Conservation (phyloP, 768 basidiomycete genomes). For the Austroboletus festivus region DNA sequence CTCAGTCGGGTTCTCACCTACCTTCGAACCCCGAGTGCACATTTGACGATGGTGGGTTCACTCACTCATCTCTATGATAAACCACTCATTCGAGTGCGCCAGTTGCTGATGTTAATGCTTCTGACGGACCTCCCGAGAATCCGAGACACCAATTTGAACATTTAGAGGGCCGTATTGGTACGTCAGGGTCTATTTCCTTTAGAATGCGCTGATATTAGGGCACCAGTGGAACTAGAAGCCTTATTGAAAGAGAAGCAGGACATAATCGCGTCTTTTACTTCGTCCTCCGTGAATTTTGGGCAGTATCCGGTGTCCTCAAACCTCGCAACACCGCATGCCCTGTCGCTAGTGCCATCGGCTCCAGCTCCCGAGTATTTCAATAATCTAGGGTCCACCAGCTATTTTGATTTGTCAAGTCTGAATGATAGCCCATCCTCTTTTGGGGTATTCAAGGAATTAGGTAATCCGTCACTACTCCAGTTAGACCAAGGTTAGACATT, state of each 20-base stretch:
- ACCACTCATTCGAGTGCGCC: neutral
- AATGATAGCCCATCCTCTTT: neutral
- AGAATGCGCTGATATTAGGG: slow-evolving; percentile 5
- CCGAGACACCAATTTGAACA: slow-evolving; percentile 62
- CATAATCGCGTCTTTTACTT: slow-evolving; percentile 1
- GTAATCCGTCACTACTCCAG: neutral
- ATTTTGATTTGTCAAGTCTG: neutral
- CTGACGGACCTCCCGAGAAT: slow-evolving; percentile 39
- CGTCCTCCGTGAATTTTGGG: slow-evolving; percentile 1
- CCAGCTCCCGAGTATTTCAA: neutral
- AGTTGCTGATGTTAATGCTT: slow-evolving; percentile 39
- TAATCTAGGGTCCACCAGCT: neutral
- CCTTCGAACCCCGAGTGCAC: slow-evolving; percentile 67
- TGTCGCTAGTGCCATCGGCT: neutral
- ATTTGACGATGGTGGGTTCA: slow-evolving; percentile 60
- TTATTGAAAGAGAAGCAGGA: slow-evolving; percentile 58
- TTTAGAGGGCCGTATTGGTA: slow-evolving; percentile 67
- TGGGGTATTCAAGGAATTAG: slow-evolving; percentile 2
- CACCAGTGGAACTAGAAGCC: slow-evolving; percentile 64
- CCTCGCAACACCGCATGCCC: neutral
- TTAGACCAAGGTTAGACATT: neutral
- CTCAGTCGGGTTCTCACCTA: slow-evolving; percentile 51
- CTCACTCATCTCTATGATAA: neutral
- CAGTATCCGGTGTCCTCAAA: neutral
- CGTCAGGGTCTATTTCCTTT: slow-evolving; percentile 23